A percentile compares a stretch with the other conserved stretches of the same genome.
phyloP scores from a whole-genome alignment of 176 grass and related monocot species.

The Thalia dealbata region DNA sequence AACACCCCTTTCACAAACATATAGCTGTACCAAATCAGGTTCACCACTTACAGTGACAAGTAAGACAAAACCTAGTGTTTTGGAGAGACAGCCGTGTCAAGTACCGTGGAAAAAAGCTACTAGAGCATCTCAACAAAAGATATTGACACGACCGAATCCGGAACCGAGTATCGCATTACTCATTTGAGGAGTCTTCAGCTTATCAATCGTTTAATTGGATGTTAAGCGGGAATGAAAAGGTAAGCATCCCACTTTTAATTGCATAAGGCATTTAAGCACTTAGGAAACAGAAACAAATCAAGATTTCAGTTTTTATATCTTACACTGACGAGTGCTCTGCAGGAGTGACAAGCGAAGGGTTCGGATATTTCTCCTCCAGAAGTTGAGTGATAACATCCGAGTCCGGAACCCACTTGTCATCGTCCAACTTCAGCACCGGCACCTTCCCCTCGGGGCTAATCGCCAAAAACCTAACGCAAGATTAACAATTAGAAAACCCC shows the following conservation, averaged over 20 bases:
- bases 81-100: too few relatives aligned
- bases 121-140: too few relatives aligned
- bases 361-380: constrained; percentile 23
- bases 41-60: too few relatives aligned
- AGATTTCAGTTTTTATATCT: background rate
- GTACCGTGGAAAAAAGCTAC: too few relatives aligned
- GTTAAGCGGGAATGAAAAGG: too few relatives aligned
- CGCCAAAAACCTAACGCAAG: constrained; percentile 16
- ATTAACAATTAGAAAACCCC: background rate
- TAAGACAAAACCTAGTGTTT: too few relatives aligned
- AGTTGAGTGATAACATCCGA: constrained; percentile 21
- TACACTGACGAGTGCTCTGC: constrained; percentile 18
- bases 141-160: too few relatives aligned
- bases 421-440: constrained; percentile 6
- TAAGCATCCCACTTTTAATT: background rate
- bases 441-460: constrained; percentile 26
- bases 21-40: too few relatives aligned
- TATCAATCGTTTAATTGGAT: too few relatives aligned
- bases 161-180: too few relatives aligned
- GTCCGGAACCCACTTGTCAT: constrained; percentile 16
- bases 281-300: background rate
- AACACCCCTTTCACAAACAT: background rate
- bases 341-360: constrained; percentile 17
- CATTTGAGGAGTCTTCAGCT: too few relatives aligned
- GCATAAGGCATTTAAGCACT: background rate